Percentiles rank a stretch among this genome's conserved stretches.
Conservation (phyloP, 2,329 filamentous ascomycete genomes). For the Penicillium sumatraense region DNA sequence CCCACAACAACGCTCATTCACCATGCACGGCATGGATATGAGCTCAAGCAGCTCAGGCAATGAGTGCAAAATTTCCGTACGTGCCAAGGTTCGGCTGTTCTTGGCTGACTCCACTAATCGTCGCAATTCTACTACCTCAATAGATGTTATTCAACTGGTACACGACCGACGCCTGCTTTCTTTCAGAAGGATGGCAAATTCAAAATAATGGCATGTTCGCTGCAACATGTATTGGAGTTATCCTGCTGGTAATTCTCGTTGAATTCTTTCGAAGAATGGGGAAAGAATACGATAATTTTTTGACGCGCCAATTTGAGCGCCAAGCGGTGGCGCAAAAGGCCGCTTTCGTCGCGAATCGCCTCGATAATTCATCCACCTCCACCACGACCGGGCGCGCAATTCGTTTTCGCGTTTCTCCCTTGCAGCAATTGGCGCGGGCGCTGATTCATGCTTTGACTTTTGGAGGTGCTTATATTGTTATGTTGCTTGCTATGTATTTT, state of each 20-base stretch:
- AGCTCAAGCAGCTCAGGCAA: slow-evolving; percentile 16
- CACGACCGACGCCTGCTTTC: slow-evolving; percentile 32
- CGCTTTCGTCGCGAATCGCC: slow-evolving; percentile 3
- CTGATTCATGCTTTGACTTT: slow-evolving; percentile 24
- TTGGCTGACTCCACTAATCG: slow-evolving; percentile 6
- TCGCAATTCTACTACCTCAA: too few species aligned
- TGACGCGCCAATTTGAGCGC: slow-evolving; percentile 25
- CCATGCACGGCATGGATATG: slow-evolving; percentile 31
- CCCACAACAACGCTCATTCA: neutral
- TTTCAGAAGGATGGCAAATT: slow-evolving; percentile 25
- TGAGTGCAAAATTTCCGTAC: slow-evolving; percentile 33
- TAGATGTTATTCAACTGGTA: slow-evolving; percentile 39
- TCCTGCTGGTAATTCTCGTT: slow-evolving; percentile 21
- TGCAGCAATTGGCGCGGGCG: slow-evolving; percentile 20
- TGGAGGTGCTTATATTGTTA: slow-evolving; percentile 23
- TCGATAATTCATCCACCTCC: neutral
- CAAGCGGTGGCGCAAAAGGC: slow-evolving; percentile 19
- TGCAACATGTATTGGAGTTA: slow-evolving; percentile 21
- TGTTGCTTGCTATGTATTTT: slow-evolving; percentile 26
- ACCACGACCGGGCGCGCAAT: neutral
- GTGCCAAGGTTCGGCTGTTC: slow-evolving; percentile 19
- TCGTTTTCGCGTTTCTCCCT: slow-evolving; percentile 20
- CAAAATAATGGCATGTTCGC: slow-evolving; percentile 27
- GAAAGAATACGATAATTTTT: slow-evolving; percentile 21
- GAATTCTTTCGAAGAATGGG: slow-evolving; percentile 21